These are phyloP conservation scores for Bifiguratus adelaidae DNA, from an alignment of 192 early-diverging fungal genomes.

Conservation along the genomic window DNA sequence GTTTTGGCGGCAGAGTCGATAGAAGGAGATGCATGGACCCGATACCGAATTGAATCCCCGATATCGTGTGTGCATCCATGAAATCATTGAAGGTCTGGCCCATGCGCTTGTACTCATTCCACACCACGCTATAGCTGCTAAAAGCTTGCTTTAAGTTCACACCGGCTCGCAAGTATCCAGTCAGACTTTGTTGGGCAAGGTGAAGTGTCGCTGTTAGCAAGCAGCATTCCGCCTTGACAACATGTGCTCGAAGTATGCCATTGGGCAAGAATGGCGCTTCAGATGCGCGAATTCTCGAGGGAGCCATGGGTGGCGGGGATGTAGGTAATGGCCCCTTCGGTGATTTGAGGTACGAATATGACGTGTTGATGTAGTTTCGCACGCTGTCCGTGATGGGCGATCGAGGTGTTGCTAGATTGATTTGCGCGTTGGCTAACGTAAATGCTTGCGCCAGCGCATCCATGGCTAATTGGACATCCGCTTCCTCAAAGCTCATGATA, in stretches of 20 bases:
- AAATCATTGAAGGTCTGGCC: not conserved
- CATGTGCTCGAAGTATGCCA: conserved; percentile 14
- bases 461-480: conserved; percentile 5
- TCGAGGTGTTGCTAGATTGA: conserved; percentile 10
- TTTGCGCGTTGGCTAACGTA: conserved; percentile 12
- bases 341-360: too few species aligned
- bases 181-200: conserved; percentile 9
- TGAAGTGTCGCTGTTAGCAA: conserved; percentile 12
- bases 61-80: conserved; percentile 1
- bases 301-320: not conserved
- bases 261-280: conserved; percentile 7
- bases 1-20: conserved; percentile 32
- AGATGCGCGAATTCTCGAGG: not conserved
- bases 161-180: conserved; percentile 13
- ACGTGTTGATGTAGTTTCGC: too few species aligned
- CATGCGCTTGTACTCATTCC: conserved; percentile 14
- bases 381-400: too few species aligned
- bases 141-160: conserved; percentile 6
- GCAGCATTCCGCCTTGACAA: conserved; percentile 14
- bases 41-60: not conserved
- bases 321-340: too few species aligned
- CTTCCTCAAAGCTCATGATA: conserved; percentile 1
- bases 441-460: conserved; percentile 8
- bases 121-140: conserved; percentile 5
- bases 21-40: conserved; percentile 29